These are phyloP conservation scores for Podosphaera leucotricha DNA, from an alignment of 2,329 filamentous ascomycete species.

Conservation along the genomic window DNA sequence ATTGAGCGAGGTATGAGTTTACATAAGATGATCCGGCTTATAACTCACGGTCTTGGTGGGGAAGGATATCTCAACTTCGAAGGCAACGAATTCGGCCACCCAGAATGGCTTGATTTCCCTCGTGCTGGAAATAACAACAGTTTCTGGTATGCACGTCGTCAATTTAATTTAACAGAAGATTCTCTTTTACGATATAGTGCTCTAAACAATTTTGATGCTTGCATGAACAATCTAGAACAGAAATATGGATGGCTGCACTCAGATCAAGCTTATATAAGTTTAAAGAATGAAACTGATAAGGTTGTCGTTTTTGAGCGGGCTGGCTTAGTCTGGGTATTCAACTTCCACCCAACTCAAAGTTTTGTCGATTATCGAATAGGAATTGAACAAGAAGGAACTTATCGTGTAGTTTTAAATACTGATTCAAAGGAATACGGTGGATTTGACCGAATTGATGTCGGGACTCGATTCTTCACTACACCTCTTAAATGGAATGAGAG, in stretches of 20 bases:
- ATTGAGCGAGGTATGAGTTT: slow-evolving; percentile 81
- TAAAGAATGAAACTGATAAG: slow-evolving; percentile 89
- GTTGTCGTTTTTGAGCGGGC: slow-evolving; percentile 87
- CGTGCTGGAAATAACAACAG: slow-evolving; percentile 80
- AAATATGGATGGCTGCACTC: slow-evolving; percentile 82
- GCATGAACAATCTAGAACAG: slow-evolving; percentile 71
- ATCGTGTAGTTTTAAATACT: slow-evolving; percentile 63
- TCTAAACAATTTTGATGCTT: slow-evolving; percentile 79
- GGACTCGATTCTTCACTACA: slow-evolving; percentile 80
- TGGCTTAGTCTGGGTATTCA: slow-evolving; percentile 82
- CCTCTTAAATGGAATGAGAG: slow-evolving; percentile 74
- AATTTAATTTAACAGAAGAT: slow-evolving; percentile 84
- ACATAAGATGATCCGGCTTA: slow-evolving; percentile 91
- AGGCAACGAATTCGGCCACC: slow-evolving; percentile 96
- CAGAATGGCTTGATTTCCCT: slow-evolving; percentile 97
- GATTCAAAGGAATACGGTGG: slow-evolving; percentile 63
- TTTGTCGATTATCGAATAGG: slow-evolving; percentile 87
- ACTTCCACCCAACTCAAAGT: slow-evolving; percentile 69
- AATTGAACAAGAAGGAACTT: slow-evolving; percentile 63
- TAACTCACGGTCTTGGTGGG: slow-evolving; percentile 77
- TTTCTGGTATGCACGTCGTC: slow-evolving; percentile 82
- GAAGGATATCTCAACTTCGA: slow-evolving; percentile 98
- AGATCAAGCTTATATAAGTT: slow-evolving; percentile 69
- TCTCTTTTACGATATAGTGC: slow-evolving; percentile 64
- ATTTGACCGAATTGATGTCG: slow-evolving; percentile 49